Percentiles rank a stretch among this genome's conserved stretches.
These are phyloP conservation scores for Exophiala spinifera DNA, from an alignment of 2,329 filamentous ascomycete species.

Conservation along the genomic window DNA sequence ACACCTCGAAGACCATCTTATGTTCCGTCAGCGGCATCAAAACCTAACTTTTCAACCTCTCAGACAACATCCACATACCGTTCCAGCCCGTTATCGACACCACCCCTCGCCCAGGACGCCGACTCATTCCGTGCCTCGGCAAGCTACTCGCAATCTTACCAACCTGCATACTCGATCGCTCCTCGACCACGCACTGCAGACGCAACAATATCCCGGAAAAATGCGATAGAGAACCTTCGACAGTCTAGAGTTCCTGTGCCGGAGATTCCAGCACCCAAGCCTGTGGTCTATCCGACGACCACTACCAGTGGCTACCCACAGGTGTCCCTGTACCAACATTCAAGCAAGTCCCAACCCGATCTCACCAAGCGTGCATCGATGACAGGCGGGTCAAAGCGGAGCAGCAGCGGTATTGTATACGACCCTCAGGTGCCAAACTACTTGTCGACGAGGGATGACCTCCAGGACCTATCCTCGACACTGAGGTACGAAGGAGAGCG, in stretches of 20 bases:
- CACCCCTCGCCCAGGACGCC: not conserved
- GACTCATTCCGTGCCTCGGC: not conserved
- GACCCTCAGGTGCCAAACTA: constrained; percentile 20
- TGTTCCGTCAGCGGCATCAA: constrained; percentile 1
- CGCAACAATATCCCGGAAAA: not conserved
- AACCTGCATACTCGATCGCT: not conserved
- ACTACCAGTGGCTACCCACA: not conserved
- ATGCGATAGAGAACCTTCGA: not conserved
- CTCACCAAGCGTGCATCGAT: constrained; percentile 6
- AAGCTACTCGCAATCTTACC: not conserved
- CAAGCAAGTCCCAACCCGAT: constrained; percentile 10
- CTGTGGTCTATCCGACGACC: not conserved
- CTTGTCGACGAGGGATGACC: constrained; percentile 12
- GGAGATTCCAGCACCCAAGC: constrained; percentile 2
- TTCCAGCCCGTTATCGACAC: not conserved
- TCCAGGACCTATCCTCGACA: constrained; percentile 5
- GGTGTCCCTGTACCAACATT: constrained; percentile 12
- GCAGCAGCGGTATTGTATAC: constrained; percentile 15
- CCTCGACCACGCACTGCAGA: constrained; percentile 3
- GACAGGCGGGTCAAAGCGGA: not conserved
- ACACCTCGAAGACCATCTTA: not conserved
- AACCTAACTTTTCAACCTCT: not conserved
- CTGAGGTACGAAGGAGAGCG: not conserved
- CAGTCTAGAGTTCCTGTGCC: not conserved
- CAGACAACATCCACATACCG: not conserved